phyloP scores from a whole-genome alignment of 2,329 filamentous ascomycete species.

The Clonostachys sp. region DNA sequence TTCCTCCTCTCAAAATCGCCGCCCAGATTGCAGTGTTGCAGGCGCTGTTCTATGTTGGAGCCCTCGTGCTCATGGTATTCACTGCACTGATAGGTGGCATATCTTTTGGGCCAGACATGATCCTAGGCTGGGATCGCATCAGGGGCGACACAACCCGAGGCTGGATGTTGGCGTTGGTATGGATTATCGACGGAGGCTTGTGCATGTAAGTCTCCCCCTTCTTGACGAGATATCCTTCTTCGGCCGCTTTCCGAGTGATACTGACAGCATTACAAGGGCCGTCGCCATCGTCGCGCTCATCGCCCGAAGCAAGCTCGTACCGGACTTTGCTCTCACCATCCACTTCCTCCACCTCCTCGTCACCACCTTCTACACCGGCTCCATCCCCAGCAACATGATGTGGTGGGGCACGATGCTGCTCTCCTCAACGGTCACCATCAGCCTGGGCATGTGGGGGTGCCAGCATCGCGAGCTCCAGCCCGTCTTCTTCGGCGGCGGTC shows the following conservation, averaged over 20 bases:
- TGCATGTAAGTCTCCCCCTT: slow-evolving; percentile 34
- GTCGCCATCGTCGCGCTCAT: slow-evolving; percentile 81
- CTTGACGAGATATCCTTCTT: not conserved
- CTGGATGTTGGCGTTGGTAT: slow-evolving; percentile 54
- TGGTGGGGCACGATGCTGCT: slow-evolving; percentile 71
- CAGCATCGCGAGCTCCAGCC: slow-evolving; percentile 85
- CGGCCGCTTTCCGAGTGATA: slow-evolving; percentile 2
- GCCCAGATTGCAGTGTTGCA: slow-evolving; percentile 55
- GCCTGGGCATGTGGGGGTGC: slow-evolving; percentile 83
- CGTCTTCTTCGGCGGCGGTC: slow-evolving; percentile 73
- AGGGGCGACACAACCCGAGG: slow-evolving; percentile 59
- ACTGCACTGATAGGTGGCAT: slow-evolving; percentile 54
- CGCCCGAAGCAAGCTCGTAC: slow-evolving; percentile 86
- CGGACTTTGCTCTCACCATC: slow-evolving; percentile 88
- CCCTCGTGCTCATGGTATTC: slow-evolving; percentile 51
- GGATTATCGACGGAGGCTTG: slow-evolving; percentile 50
- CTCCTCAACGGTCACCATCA: slow-evolving; percentile 41
- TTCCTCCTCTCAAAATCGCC: slow-evolving; percentile 56
- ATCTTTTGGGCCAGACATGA: slow-evolving; percentile 44
- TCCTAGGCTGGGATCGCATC: slow-evolving; percentile 55
- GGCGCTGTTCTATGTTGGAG: slow-evolving; percentile 47
- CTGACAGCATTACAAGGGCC: slow-evolving; percentile 47
- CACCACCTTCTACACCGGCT: slow-evolving; percentile 73
- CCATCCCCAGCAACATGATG: slow-evolving; percentile 70
- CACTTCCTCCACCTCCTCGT: slow-evolving; percentile 78